These are phyloP conservation scores for Microdochium trichocladiopsis DNA, from an alignment of 2,329 filamentous ascomycete species.

Conservation along the genomic window DNA sequence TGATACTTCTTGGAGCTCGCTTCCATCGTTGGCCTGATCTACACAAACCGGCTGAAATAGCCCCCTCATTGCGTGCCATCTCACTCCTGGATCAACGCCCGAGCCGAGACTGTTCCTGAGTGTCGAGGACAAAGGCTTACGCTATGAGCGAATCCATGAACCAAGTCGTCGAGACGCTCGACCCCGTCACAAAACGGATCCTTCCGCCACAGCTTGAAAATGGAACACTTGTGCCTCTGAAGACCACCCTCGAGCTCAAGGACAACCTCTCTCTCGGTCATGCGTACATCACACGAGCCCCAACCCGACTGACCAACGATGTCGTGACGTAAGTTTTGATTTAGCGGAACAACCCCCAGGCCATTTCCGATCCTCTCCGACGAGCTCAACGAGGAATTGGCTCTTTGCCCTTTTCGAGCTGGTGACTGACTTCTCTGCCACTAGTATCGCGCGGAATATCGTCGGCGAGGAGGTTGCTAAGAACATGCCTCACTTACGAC, in stretches of 20 bases:
- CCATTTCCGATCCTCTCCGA: not conserved
- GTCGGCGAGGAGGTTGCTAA: slow-evolving; percentile 55
- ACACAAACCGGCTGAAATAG: too few species aligned
- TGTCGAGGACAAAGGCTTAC: not conserved
- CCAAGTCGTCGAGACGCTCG: slow-evolving; percentile 27
- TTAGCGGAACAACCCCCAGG: too few species aligned
- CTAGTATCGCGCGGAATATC: slow-evolving; percentile 48
- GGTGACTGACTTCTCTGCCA: slow-evolving; percentile 15
- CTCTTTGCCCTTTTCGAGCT: slow-evolving; percentile 3
- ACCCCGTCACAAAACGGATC: slow-evolving; percentile 24
- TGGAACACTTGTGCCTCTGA: slow-evolving; percentile 48
- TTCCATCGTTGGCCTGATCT: not conserved
- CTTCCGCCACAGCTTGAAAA: slow-evolving; percentile 19
- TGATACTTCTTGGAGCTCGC: not conserved
- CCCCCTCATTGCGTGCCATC: not conserved
- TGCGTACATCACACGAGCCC: slow-evolving; percentile 66
- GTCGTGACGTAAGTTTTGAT: slow-evolving; percentile 57
- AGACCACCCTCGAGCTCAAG: slow-evolving; percentile 56
- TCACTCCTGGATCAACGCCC: not conserved
- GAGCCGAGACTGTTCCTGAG: not conserved
- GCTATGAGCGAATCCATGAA: slow-evolving; percentile 28
- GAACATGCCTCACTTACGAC: slow-evolving; percentile 64
- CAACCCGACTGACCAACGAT: slow-evolving; percentile 63
- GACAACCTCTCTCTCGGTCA: slow-evolving; percentile 52
- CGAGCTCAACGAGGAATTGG: not conserved